Conservation (phyloP, 163 green algal species). For the Chlorella variabilis region DNA sequence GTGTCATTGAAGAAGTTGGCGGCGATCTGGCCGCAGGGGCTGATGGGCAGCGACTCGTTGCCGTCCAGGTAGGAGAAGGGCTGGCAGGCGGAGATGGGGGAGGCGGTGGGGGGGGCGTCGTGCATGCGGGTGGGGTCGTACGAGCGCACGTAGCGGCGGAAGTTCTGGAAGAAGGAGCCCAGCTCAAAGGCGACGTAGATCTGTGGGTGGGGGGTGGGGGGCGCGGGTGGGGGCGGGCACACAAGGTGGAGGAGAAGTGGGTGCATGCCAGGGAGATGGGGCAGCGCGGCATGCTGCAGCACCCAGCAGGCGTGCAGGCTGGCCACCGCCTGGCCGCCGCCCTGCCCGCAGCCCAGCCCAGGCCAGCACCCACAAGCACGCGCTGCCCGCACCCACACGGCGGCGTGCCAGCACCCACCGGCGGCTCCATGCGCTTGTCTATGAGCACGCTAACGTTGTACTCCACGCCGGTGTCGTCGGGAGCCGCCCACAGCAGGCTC, state of each 20-base stretch:
- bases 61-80: constrained; percentile 67
- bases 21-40: constrained; percentile 93
- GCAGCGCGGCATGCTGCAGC: background rate
- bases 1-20: constrained; percentile 98
- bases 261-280: background rate
- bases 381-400: background rate
- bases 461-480: constrained; percentile 33
- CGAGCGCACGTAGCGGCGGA: constrained; percentile 76
- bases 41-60: constrained; percentile 64
- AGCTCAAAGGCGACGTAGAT: constrained; percentile 96
- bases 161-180: constrained; percentile 93
- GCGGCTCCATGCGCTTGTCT: constrained; percentile 76
- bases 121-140: constrained; percentile 52
- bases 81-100: constrained; percentile 51
- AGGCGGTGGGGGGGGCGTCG: constrained; percentile 11
- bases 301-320: too few species aligned
- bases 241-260: background rate
- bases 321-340: background rate
- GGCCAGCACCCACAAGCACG: too few species aligned
- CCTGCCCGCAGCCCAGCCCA: too few species aligned
- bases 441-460: constrained; percentile 67
- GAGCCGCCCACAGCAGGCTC: constrained; percentile 13
- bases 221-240: too few species aligned
- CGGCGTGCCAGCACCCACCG: constrained; percentile 52
- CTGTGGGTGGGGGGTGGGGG: constrained; percentile 27